phyloP scores from a whole-genome alignment of 139 green algal genomes.

The Micractinium conductrix region DNA sequence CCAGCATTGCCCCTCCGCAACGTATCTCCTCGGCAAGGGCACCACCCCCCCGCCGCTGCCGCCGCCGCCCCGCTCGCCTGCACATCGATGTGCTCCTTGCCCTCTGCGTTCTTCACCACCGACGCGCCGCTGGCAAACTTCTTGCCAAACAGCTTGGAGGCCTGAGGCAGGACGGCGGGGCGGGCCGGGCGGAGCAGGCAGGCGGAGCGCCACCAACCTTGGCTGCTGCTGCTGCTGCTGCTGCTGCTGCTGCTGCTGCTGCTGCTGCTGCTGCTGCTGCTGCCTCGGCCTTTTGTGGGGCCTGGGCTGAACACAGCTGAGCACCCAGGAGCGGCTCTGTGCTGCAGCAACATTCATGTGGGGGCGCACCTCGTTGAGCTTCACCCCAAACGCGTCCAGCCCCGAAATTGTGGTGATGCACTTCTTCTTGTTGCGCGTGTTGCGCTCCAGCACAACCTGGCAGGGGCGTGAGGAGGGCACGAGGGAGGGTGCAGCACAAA shows the following conservation, averaged over 20 bases:
- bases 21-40: no score
- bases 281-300: no score
- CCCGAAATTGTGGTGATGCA: constrained; percentile 90
- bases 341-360: no score
- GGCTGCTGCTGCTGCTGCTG: no score
- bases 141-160: constrained; percentile 97
- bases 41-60: no score
- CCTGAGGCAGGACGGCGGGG: constrained; percentile 57
- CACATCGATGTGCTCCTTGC: constrained; percentile 95
- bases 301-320: no score
- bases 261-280: no score
- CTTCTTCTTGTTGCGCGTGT: constrained; percentile 95
- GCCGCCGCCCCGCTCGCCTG: constrained; percentile 58
- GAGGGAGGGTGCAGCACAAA: background rate
- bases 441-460: constrained; percentile 72
- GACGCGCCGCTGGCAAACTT: constrained; percentile 96
- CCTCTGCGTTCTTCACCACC: constrained; percentile 88
- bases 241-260: no score
- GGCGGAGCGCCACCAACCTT: no score
- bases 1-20: no score
- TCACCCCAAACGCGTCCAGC: constrained; percentile 91
- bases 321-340: no score
- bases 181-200: no score
- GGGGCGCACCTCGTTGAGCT: constrained; percentile 74
- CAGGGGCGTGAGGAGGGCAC: background rate